A percentile compares a stretch with the other conserved stretches of the same genome.
phyloP scores from a whole-genome alignment of 768 basidiomycete species.

The Porphyrellus cyaneotinctus region DNA sequence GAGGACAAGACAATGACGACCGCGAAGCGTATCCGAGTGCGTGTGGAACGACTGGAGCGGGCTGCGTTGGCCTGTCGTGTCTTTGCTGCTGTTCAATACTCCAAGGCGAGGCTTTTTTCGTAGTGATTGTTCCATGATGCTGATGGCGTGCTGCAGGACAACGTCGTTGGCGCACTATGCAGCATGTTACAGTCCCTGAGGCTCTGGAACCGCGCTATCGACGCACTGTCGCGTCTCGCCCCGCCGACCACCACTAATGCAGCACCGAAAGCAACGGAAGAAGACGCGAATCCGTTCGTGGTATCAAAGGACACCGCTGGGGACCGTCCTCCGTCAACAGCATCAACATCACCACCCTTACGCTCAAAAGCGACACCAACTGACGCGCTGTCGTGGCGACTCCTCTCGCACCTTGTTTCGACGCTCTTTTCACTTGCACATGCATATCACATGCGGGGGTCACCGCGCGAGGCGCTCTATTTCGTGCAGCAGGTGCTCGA shows the following conservation, averaged over 20 bases:
- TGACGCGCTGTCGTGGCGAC: conserved; percentile 68
- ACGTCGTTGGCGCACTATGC: conserved; percentile 52
- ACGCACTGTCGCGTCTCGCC: conserved; percentile 58
- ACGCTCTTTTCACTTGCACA: conserved; percentile 63
- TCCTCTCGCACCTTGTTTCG: conserved; percentile 65
- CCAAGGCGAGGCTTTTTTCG: conserved; percentile 39
- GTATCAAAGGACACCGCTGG: conserved; percentile 35
- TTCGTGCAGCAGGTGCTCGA: conserved; percentile 76
- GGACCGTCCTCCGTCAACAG: conserved; percentile 22
- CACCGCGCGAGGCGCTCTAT: conserved; percentile 79
- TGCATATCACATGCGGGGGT: conserved; percentile 69
- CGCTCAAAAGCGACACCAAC: conserved; percentile 30
- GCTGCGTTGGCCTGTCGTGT: conserved; percentile 70
- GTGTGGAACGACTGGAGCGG: conserved; percentile 59
- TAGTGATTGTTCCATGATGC: neutral
- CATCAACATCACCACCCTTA: neutral
- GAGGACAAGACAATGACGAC: conserved; percentile 50
- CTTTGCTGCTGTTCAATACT: conserved; percentile 64
- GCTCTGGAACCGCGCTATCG: conserved; percentile 76
- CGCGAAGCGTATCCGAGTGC: conserved; percentile 52
- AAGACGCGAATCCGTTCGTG: conserved; percentile 54
- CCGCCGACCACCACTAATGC: conserved; percentile 31
- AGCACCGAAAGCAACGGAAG: conserved; percentile 25
- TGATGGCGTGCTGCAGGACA: conserved; percentile 43
- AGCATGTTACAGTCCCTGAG: conserved; percentile 67